Base-by-base conservation (phyloP, 768 basidiomycete genomes). In the Amanita polypyramis region DNA sequence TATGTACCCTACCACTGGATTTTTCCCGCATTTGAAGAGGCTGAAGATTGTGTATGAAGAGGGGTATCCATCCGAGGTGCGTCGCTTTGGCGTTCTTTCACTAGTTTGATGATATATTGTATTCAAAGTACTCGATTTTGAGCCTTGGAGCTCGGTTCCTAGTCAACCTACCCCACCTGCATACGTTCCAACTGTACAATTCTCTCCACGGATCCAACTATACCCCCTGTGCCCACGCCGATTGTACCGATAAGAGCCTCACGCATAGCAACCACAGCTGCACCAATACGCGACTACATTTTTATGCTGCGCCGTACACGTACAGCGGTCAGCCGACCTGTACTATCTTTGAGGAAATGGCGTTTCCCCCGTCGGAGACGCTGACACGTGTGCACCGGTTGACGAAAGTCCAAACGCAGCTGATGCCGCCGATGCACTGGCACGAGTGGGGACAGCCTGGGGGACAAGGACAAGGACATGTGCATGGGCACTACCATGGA, bases 101-200 rank as follows among this genome's bases (percentile, higher is more conserved):
- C 30, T 23, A 19, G 20, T 43, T 5, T 33, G 2, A 30, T 23
- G 33, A 41, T 25, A 2, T 39, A 11, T 2, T 23, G 25, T 27
- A 11, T 34, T 32, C 27, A 30, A 35, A 63, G 72, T 65, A 70
- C 35, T 64, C 58, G 33, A 54, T 74, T 10, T 54, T 73, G 23
- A 64, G 68, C 38, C 61, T 74, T 52, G 73, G 72, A 12, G 65
- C 72, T 12, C 66, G 66, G 33, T 70, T 70, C 51, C 65, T 74
- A 20, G 56, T 58, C 41, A 53, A 47, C 7, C 62, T 74, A 56
- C 59, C 64, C 14, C 38, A 54, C 19, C 55, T 75, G 34, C 65
- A 64, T 49, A 66, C 65, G 2, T 63, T 69, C 9, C 66, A 69
- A 14, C 53, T 74, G 17, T 73, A 67, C 59, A 52, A 56, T 9